Conservation (phyloP, 2,329 filamentous ascomycete genomes). For the Geosmithia putterillii region DNA sequence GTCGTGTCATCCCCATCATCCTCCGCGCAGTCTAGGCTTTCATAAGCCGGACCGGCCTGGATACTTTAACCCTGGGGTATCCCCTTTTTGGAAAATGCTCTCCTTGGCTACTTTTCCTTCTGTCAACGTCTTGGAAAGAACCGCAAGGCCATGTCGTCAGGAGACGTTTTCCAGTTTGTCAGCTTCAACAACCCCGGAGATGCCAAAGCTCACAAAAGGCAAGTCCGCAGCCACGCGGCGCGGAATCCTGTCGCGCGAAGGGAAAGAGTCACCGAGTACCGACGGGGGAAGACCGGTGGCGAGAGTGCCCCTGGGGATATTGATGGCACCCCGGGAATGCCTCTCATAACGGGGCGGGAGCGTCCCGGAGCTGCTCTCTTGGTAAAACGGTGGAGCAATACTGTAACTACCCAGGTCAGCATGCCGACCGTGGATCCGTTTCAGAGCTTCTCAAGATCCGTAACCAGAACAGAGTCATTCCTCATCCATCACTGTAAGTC, state of each 20-base stretch:
- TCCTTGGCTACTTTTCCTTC: background rate
- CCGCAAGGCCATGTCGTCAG: background rate
- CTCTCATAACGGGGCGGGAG: too few relatives aligned
- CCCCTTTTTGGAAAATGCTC: background rate
- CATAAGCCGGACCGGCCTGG: background rate
- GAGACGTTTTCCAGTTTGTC: constrained; percentile 1
- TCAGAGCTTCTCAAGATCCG: background rate
- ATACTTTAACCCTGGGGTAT: background rate
- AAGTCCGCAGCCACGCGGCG: background rate
- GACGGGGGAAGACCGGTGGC: background rate
- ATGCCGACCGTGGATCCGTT: background rate
- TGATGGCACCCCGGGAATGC: too few relatives aligned
- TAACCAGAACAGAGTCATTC: background rate
- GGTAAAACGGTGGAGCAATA: too few relatives aligned
- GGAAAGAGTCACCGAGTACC: background rate
- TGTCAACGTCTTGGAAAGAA: background rate
- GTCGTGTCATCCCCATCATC: too few relatives aligned
- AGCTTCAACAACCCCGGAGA: background rate
- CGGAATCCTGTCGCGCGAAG: background rate
- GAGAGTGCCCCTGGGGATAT: background rate
- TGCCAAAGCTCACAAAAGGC: background rate
- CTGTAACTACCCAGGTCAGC: background rate
- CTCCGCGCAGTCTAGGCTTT: background rate
- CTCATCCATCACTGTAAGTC: background rate
- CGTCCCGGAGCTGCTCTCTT: too few relatives aligned